Base-by-base conservation (phyloP, 129 eudicot genomes). In the Sambucus nigra region DNA sequence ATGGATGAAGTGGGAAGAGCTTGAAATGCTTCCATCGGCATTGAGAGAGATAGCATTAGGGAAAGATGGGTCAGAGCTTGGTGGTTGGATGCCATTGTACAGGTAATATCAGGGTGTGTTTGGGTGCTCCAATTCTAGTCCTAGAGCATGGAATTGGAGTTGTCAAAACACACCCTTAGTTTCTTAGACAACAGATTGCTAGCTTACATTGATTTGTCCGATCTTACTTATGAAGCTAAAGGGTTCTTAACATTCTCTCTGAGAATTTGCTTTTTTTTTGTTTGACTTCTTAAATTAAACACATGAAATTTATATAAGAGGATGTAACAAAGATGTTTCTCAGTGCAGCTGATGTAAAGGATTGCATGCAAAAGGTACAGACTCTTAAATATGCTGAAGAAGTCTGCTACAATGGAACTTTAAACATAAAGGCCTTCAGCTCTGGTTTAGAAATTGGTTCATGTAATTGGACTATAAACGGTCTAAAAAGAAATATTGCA, bases 361-460 rank as follows among this genome's bases (percentile, higher is more conserved):
- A 75, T 46, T 84, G 95, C 70, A 42, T 89, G 75, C 74, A 42
- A 60, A 89, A 74, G 64, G 74, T 89, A 55, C 61, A 74, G 64
- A n/a, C 86, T 55, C 83, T 85, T 46, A 81, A 74, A 60, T 89
- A 78, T 72, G 88, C 71, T 47, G 88, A 89, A 76, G 88, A 89
- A 73, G 69, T 59, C 41, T 89, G 86, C 71, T 81, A 85, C 69
- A 83, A 79, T 66, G 98, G 95, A 21, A 71, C 58, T n/a, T 65
- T 89, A 61, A 24, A 73, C 10, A 52, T 89, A 25, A 76, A 74
- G 69, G 94, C 94, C 44, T 79, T 76, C 59, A 81, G 88, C 68
- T 89, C 98, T 50, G 98, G 98, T 60, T 70, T 84, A 44, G 98
- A 81, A 57, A 76, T 89, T 44, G 95, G 98, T 47, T 47, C 95